Evolutionary conservation across 2,329 filamentous ascomycete genomes (phyloP), one percentile per base, ranked within the genome.

Genomic region (Chrysosporium queenslandicum): DNA sequence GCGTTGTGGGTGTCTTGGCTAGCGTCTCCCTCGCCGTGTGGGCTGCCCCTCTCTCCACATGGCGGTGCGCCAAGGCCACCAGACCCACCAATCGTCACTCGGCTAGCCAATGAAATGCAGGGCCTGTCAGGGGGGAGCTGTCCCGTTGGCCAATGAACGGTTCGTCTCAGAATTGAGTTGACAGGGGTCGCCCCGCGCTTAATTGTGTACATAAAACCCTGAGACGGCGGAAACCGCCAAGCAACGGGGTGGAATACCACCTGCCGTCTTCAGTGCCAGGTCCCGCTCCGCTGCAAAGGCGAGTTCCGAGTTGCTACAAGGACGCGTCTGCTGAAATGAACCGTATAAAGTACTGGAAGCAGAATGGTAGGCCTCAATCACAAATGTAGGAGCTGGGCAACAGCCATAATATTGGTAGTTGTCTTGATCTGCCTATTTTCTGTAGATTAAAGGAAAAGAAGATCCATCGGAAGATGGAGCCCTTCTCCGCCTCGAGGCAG

Each of bases 341-440:
- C n/a, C n/a, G n/a, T n/a, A n/a, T n/a, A n/a, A n/a, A n/a, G n/a
- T n/a, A n/a, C n/a, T n/a, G 8, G 5, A 32, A 46, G n/a, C 21
- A 36, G 12, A 25, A 2, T 34, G 7, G n/a, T 25, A 34, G 8
- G 18, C 16, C n/a, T n/a, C n/a, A n/a, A n/a, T n/a, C n/a, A 20
- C 37, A 37, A 12, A 25, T 21, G 30, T 40, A n/a, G 20, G 36
- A 40, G 23, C 25, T 29, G 27, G 49, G 29, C 49, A 51, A 51
- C 42, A 30, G 36, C 18, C 29, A 27, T 51, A 21, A 11, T 21
- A 45, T 51, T 51, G 39, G 27, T 45, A 29, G 16, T 20, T 36
- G 40, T 41, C 40, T 45, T 21, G 36, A 36, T 43, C 27, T 42
- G 48, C 48, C 48, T 50, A 50, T 41, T 21, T 30, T 14, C n/a